Evolutionary conservation across 2,329 filamentous ascomycete genomes (phyloP).

Genomic region (Botrytis deweyae): DNA sequence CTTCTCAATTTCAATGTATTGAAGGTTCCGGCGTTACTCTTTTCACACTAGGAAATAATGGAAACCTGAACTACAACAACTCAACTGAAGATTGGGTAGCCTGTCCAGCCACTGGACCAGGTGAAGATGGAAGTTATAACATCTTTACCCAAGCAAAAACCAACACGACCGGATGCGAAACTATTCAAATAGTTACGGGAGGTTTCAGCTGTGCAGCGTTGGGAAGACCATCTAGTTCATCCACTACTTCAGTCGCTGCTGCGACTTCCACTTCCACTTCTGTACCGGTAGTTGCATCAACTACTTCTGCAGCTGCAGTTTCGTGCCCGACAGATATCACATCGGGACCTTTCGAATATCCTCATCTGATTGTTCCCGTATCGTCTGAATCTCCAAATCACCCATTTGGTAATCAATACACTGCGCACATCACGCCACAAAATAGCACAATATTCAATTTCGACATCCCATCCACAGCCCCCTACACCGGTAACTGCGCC

Average conservation of each 20-base stretch:
- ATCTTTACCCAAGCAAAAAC: conserved; percentile 32
- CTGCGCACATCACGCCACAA: conserved; percentile 51
- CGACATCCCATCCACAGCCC: conserved; percentile 51
- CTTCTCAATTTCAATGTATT: conserved; percentile 33
- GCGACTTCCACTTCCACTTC: not conserved
- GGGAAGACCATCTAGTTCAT: conserved; percentile 18
- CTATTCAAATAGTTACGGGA: conserved; percentile 30
- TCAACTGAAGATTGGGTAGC: conserved; percentile 31
- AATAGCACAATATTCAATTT: conserved; percentile 63
- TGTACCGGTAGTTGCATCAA: not conserved
- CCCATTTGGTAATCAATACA: conserved; percentile 53
- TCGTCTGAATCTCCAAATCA: conserved; percentile 53
- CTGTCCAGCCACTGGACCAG: conserved; percentile 33
- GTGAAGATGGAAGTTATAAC: conserved; percentile 33
- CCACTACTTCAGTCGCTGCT: not conserved
- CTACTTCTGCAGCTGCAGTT: conserved; percentile 10
- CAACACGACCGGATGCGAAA: conserved; percentile 32
- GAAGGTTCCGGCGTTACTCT: not conserved
- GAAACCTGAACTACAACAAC: conserved; percentile 27
- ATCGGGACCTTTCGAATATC: conserved; percentile 52
- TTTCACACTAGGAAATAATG: conserved; percentile 26
- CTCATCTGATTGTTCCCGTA: conserved; percentile 62
- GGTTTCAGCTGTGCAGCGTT: conserved; percentile 33
- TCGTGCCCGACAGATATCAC: conserved; percentile 25
- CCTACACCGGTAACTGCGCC: conserved; percentile 52